Percentiles rank a stretch among this genome's conserved stretches.
Conservation (phyloP, 768 basidiomycete species). For the Mycena galericulata region DNA sequence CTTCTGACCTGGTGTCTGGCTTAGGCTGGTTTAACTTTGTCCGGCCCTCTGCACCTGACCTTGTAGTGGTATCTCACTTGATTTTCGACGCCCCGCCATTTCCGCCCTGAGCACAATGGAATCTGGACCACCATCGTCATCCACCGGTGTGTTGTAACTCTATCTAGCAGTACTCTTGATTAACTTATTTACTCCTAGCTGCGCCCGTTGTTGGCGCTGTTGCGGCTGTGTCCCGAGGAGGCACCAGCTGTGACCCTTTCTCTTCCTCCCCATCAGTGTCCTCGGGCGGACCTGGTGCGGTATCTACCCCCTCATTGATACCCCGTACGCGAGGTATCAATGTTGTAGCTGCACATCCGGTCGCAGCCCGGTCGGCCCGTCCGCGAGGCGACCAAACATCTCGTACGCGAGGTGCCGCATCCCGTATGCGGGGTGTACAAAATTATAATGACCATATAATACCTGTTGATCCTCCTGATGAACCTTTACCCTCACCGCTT, state of each 20-base stretch:
- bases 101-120: background rate
- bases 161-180: background rate
- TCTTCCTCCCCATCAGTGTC: conserved; percentile 2
- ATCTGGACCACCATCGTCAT: background rate
- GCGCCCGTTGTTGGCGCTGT: background rate
- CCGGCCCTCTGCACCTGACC: background rate
- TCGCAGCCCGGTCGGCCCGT: too few species aligned
- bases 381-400: too few species aligned
- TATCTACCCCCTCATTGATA: conserved; percentile 8
- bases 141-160: background rate
- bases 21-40: background rate
- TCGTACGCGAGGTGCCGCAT: too few species aligned
- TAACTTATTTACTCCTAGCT: background rate
- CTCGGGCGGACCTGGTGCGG: conserved; percentile 3
- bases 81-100: too few species aligned
- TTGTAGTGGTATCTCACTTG: background rate
- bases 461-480: background rate
- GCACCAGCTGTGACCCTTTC: background rate
- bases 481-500: background rate
- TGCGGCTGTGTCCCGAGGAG: background rate
- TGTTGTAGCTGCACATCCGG: too few species aligned
- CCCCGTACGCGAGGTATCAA: conserved; percentile 1
- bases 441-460: background rate
- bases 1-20: conserved; percentile 6
- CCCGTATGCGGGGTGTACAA: background rate